A percentile compares a stretch with the other conserved stretches of the same genome.
Conservation (phyloP, 1,284 basidiomycete genomes). For the Rhodotorula sp. region DNA sequence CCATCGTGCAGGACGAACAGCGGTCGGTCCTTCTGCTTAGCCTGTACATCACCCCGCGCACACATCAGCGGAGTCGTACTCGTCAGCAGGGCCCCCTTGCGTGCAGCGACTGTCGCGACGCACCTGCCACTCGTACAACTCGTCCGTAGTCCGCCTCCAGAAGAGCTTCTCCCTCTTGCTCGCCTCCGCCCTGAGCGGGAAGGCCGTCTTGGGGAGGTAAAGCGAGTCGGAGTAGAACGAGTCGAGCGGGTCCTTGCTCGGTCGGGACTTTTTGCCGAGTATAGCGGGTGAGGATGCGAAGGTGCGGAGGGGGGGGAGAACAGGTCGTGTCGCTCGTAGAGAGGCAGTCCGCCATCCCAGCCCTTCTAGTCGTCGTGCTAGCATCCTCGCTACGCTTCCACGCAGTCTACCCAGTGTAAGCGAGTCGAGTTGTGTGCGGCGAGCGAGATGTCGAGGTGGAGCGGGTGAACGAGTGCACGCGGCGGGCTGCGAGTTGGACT, state of each 20-base stretch:
- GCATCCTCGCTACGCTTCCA: too few relatives aligned
- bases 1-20: conserved; percentile 91
- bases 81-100: accelerated
- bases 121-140: conserved; percentile 86
- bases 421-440: too few relatives aligned
- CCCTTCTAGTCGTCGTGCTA: too few relatives aligned
- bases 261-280: neutral
- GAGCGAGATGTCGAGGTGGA: neutral
- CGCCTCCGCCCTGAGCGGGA: conserved; percentile 73
- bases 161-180: conserved; percentile 63
- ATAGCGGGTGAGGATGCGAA: neutral
- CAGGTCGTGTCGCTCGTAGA: too few relatives aligned
- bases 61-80: neutral
- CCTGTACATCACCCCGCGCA: conserved; percentile 51
- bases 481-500: neutral
- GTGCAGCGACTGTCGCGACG: neutral
- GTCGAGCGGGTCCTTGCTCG: conserved; percentile 20
- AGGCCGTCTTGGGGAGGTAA: conserved; percentile 75
- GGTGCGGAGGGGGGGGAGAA: neutral
- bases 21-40: conserved; percentile 61
- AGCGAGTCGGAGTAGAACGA: conserved; percentile 49
- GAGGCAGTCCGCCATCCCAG: too few relatives aligned
- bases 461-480: neutral
- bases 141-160: conserved; percentile 65
- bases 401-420: too few relatives aligned